Evolutionary conservation across 345 rosid species (phyloP), one percentile per base, ranked within the genome.

Genomic region (Carallia pectinifolia): DNA sequence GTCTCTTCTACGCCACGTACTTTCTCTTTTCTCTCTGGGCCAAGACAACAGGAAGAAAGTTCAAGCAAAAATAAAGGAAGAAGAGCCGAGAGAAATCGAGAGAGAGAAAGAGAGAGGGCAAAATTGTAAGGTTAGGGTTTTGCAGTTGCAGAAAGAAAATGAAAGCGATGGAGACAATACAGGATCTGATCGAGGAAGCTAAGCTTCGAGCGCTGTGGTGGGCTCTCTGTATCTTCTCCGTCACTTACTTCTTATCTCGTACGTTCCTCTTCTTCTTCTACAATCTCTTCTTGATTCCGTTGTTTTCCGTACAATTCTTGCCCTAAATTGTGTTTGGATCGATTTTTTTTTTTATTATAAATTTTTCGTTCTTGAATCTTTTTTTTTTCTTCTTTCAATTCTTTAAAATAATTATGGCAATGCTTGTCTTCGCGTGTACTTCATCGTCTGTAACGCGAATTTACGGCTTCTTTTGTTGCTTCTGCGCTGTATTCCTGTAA

Each of bases 141-240:
- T 44, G 12, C 13, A 7, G 0, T 12, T 3, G 1, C 30, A 62
- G 39, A 74, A 81, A 31, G 7, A 27, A 34, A 12, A 10, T 44
- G 97, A 90, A 85, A 88, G 75, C 90, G 69, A 87, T 89, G 90
- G 91, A 87, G 83, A 89, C 87, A 69, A 83, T 96, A 76, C 86
- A 89, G 70, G 99, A 96, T 90, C 98, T 96, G 80, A 84, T 96
- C 71, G 97, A 96, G 70, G 99, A 96, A 70, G 98, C 91, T 27
- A 92, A 92, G 80, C 50, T 85, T 58, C 88, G 99, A 13, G 84
- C 90, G 68, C 88, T 92, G 48, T 89, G 90, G 89, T 96, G 99
- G 99, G 83, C 82, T 13, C 74, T 96, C 16, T 88, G 87, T 65
- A 71, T 93, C 80, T 96, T 90, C 74, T 71, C 82, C 69, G 81